Conservation (phyloP, 1,284 basidiomycete genomes). For the Cutaneotrichosporon curvatum region DNA sequence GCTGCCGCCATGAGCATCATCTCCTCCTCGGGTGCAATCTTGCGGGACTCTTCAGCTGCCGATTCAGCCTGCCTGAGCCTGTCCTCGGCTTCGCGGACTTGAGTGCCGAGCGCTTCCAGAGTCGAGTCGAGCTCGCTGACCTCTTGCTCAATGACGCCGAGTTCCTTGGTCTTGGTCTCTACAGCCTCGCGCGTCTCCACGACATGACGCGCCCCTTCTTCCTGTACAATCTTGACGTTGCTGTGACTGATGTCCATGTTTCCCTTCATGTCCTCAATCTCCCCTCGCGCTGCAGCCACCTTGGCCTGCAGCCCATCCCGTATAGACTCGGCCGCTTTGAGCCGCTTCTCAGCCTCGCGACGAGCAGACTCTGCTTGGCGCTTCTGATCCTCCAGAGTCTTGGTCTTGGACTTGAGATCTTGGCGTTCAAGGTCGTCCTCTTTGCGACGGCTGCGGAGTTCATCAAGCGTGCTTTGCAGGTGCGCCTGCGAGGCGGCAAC, state of each 20-base stretch:
- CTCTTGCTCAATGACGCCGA: conserved; percentile 40
- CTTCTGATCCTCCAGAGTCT: conserved; percentile 77
- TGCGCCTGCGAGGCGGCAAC: conserved; percentile 58
- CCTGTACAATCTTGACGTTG: conserved; percentile 39
- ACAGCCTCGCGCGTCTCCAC: conserved; percentile 50
- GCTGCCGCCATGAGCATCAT: conserved; percentile 46
- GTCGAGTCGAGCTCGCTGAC: conserved; percentile 26
- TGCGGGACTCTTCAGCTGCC: conserved; percentile 29
- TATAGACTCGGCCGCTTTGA: conserved; percentile 61
- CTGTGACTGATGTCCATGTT: conserved; percentile 49
- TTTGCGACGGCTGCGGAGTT: conserved; percentile 66
- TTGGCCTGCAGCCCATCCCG: conserved; percentile 60
- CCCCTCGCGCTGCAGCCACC: conserved; percentile 60
- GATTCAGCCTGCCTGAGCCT: conserved; percentile 27
- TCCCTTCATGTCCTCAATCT: conserved; percentile 58
- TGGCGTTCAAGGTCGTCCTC: conserved; percentile 71
- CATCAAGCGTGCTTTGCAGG: conserved; percentile 66
- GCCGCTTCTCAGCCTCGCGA: conserved; percentile 78
- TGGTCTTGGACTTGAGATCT: conserved; percentile 73
- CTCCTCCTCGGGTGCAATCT: conserved; percentile 40
- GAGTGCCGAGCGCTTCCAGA: conserved; percentile 30
- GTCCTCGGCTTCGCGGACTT: conserved; percentile 40
- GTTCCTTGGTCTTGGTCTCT: conserved; percentile 52
- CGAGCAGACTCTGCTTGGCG: conserved; percentile 69
- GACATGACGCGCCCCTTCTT: conserved; percentile 53